Evolutionary conservation across 768 basidiomycete species (phyloP), one percentile per base, ranked within the genome.

Genomic region (Boletus vinaceobasis): DNA sequence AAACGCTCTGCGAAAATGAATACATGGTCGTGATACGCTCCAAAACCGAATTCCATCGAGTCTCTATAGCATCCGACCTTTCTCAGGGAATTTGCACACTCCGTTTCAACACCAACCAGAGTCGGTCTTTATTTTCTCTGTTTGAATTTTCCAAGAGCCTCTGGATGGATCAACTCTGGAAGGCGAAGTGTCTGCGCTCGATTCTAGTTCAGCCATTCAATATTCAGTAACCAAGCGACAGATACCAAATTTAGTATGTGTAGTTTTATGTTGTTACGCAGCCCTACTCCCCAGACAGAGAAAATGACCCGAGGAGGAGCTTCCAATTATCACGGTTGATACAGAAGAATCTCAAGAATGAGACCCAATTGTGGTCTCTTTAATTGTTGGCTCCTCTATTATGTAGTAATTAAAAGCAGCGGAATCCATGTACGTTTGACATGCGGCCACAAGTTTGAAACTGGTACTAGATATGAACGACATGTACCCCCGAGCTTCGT

Each of bases 161-260:
- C n/a, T 11, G 36, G 23, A 52, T 27, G 1, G 3, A 17, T 43
- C 33, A 43, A 21, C 26, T 21, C 11, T 29, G 29, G 36, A 29
- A 9, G 9, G 35, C 6, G n/a, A 38, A 26, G 11, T 21, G 15
- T 21, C 39, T 11, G 21, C 31, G 3, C 23, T 4, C 26, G 21
- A 39, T 37, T 32, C 40, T 21, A 33, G 21, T 46, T n/a, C 9
- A 19, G 17, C 26, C 38, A 27, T 23, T 43, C 32, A n/a, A 38
- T 32, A 27, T 23, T 43, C 32, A n/a, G 42, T 32, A 39, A 57
- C 49, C 29, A 45, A 43, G 31, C 43, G 19, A 35, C 37, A 35
- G 32, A 57, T 58, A 46, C 70, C 70, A 59, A 53, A 65, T 71
- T 60, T 64, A 44, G 68, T 57, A 65, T 59, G 53, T 57, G 61